Evolutionary conservation across 257 asterid genomes (phyloP), one percentile per base, ranked within the genome.

Genomic region (Petrea volubilis): DNA sequence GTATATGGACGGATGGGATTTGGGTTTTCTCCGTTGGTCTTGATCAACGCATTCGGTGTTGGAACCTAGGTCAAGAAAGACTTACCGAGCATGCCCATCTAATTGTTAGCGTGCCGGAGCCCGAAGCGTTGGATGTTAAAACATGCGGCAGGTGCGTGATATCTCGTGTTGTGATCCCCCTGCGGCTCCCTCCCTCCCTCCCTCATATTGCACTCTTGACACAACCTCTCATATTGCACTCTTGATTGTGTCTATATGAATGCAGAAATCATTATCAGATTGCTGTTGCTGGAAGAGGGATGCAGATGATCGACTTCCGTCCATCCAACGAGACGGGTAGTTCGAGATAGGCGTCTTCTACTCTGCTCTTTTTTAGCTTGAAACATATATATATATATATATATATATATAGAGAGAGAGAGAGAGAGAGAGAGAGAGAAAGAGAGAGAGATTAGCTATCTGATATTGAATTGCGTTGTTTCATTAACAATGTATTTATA

Each of bases 251-350:
- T 43, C 57, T 38, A 9, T 63, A 47, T 57, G 8, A 50, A 66
- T 80, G 50, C 91, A 91, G 97, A 86, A 68, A 83, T 79, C 78
- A 64, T 78, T 94, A 89, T 85, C 89, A 82, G 89, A 89, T 94
- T 68, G 88, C 86, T 63, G 96, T 94, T 10, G 96, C 95, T 66
- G 99, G 99, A 73, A 87, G 99, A 80, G 99, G 99, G 74, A 88
- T 94, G 91, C 97, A 94, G 78, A 89, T 88, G 91, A 79, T 91
- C 29, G 91, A 89, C 68, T 89, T 94, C 73, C 40, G 65, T 44
- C 85, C 83, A 56, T 64, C 82, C 33, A 29, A 70, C 68, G 50
- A n/a, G n/a, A n/a, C n/a, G n/a, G n/a, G n/a, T n/a, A n/a, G n/a
- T n/a, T n/a, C 38, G 65, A 58, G 65, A 13, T 82, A 69, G 67